A percentile compares a stretch with the other conserved stretches of the same genome.
Conservation (phyloP, 176 grass and related monocot species). For the Rhynchospora breviuscula region DNA sequence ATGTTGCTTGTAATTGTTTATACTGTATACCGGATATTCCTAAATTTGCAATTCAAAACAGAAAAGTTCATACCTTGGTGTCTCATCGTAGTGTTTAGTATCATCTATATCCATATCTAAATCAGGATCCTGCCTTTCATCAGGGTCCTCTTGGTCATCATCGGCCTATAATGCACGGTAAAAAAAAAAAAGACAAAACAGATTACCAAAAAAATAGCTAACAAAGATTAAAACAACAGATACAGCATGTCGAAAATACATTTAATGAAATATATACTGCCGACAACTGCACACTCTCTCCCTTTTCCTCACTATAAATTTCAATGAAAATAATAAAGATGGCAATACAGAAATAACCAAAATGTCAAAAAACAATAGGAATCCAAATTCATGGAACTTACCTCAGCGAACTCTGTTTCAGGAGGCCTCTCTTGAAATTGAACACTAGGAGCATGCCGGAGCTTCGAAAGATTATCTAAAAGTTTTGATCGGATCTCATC, state of each 20-base stretch:
- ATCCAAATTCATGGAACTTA: slow-evolving; percentile 10
- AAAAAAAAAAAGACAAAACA: slow-evolving; percentile 24
- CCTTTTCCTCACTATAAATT: not conserved
- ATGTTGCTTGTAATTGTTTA: not conserved
- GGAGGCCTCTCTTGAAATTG: slow-evolving; percentile 87
- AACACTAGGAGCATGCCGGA: slow-evolving; percentile 79
- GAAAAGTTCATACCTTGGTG: slow-evolving; percentile 17
- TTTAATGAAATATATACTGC: not conserved
- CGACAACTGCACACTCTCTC: not conserved
- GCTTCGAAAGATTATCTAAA: slow-evolving; percentile 86
- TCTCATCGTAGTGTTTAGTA: slow-evolving; percentile 37
- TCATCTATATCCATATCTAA: slow-evolving; percentile 66
- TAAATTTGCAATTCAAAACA: not conserved
- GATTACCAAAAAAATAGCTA: slow-evolving; percentile 26
- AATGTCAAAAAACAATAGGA: not conserved
- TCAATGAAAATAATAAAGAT: not conserved
- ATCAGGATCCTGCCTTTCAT: slow-evolving; percentile 71
- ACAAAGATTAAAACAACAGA: slow-evolving; percentile 16
- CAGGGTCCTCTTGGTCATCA: slow-evolving; percentile 86
- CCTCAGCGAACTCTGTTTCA: slow-evolving; percentile 83
- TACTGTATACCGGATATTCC: not conserved
- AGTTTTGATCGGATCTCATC: slow-evolving; percentile 73
- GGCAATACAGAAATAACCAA: not conserved
- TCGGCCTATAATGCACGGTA: slow-evolving; percentile 46
- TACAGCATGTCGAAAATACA: slow-evolving; percentile 7